A percentile compares a stretch with the other conserved stretches of the same genome.
These are phyloP conservation scores for Suillus ampliporus DNA, from an alignment of 768 basidiomycete genomes.

Conservation along the genomic window DNA sequence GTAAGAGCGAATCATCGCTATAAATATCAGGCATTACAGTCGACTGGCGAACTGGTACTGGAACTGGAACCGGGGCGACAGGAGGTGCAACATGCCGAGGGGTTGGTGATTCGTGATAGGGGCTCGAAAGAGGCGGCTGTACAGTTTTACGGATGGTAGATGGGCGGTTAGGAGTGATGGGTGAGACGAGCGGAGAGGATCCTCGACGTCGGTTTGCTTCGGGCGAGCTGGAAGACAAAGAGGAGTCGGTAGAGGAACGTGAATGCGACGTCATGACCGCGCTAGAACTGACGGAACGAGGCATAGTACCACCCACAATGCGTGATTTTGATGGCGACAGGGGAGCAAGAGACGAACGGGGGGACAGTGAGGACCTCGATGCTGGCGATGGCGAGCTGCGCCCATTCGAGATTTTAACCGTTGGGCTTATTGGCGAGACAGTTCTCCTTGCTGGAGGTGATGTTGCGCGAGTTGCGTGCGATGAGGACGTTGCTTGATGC, in stretches of 20 bases:
- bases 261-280: constrained; percentile 41
- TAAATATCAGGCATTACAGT: constrained; percentile 47
- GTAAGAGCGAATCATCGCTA: constrained; percentile 66
- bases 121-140: constrained; percentile 44
- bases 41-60: constrained; percentile 49
- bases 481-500: constrained; percentile 80
- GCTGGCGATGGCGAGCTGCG: constrained; percentile 42
- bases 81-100: constrained; percentile 20
- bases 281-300: constrained; percentile 51
- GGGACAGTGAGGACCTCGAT: constrained; percentile 54
- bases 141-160: constrained; percentile 46
- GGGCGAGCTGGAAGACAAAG: constrained; percentile 19
- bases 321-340: constrained; percentile 49
- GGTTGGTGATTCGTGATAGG: constrained; percentile 32
- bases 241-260: constrained; percentile 53
- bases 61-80: constrained; percentile 39
- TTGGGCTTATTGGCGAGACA: constrained; percentile 47
- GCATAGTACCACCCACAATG: constrained; percentile 40
- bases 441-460: constrained; percentile 48
- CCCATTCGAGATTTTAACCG: constrained; percentile 47
- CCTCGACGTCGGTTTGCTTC: constrained; percentile 47
- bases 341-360: constrained; percentile 54
- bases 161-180: constrained; percentile 36
- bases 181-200: constrained; percentile 53
- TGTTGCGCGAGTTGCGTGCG: constrained; percentile 55